phyloP scores from a whole-genome alignment of 352 stramenopile genomes.

The Phytophthora agathidicida region DNA sequence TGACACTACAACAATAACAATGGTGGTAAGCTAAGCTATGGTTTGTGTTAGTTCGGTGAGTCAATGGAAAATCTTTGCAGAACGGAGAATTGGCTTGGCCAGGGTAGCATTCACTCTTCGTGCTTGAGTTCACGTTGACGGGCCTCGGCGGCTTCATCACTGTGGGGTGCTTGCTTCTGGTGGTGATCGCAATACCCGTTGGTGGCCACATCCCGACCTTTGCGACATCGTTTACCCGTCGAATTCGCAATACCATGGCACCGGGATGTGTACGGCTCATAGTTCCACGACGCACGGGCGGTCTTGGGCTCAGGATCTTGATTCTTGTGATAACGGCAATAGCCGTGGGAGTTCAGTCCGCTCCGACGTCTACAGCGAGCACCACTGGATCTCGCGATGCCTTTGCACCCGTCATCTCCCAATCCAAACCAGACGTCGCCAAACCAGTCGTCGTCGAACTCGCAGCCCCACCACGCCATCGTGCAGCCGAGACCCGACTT shows the following conservation, averaged over 20 bases:
- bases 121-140: too few relatives aligned
- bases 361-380: neutral
- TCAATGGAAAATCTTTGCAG: too few relatives aligned
- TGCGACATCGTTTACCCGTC: neutral
- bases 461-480: too few relatives aligned
- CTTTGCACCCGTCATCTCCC: neutral
- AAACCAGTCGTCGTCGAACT: neutral
- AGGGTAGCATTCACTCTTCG: too few relatives aligned
- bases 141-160: too few relatives aligned
- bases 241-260: neutral
- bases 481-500: too few relatives aligned
- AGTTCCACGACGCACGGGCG: neutral
- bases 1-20: too few relatives aligned
- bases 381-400: neutral
- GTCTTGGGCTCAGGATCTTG: constrained; percentile 4
- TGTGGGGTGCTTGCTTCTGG: neutral
- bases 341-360: constrained; percentile 4
- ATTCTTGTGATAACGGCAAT: constrained; percentile 3
- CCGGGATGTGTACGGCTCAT: neutral
- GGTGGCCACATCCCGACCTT: neutral
- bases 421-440: neutral
- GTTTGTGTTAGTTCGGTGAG: too few relatives aligned
- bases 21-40: too few relatives aligned
- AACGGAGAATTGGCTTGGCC: too few relatives aligned
- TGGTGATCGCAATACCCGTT: constrained; percentile 2